Conservation (phyloP, 768 basidiomycete genomes). For the Lactarius vividus region DNA sequence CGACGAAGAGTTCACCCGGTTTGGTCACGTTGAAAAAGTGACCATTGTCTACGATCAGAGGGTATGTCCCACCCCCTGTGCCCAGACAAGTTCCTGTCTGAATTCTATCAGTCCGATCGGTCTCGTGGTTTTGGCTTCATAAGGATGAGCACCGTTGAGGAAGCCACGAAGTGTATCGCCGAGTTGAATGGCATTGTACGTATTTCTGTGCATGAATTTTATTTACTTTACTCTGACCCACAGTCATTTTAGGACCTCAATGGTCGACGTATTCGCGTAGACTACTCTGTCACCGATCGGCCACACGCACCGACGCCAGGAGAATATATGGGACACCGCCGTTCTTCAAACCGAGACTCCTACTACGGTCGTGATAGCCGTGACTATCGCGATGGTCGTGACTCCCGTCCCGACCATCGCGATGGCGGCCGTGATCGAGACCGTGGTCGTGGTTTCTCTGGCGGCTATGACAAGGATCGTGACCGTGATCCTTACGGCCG, state of each 20-base stretch:
- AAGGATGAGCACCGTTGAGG: constrained; percentile 85
- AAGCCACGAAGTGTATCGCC: constrained; percentile 82
- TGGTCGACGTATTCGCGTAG: constrained; percentile 93
- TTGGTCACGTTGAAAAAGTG: constrained; percentile 90
- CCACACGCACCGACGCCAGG: constrained; percentile 97
- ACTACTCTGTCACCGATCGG: constrained; percentile 91
- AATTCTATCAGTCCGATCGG: constrained; percentile 68
- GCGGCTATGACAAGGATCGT: constrained; percentile 35
- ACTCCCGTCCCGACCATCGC: constrained; percentile 43
- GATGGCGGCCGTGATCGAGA: constrained; percentile 37
- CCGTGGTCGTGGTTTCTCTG: constrained; percentile 41
- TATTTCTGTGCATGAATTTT: constrained; percentile 23
- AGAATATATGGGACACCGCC: constrained; percentile 94
- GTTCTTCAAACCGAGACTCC: constrained; percentile 46
- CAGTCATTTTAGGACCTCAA: constrained; percentile 70
- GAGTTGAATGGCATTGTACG: constrained; percentile 90
- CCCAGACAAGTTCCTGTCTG: constrained; percentile 17
- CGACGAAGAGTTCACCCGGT: constrained; percentile 89
- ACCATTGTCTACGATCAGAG: constrained; percentile 96
- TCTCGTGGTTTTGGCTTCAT: constrained; percentile 99
- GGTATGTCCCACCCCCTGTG: constrained; percentile 48
- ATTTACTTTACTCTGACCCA: background rate
- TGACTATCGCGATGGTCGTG: constrained; percentile 35
- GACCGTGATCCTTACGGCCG: constrained; percentile 45
- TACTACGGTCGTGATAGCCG: constrained; percentile 31